Evolutionary conservation across 495 filamentous ascomycete genomes (phyloP).

Genomic region (Tuber aestivum): DNA sequence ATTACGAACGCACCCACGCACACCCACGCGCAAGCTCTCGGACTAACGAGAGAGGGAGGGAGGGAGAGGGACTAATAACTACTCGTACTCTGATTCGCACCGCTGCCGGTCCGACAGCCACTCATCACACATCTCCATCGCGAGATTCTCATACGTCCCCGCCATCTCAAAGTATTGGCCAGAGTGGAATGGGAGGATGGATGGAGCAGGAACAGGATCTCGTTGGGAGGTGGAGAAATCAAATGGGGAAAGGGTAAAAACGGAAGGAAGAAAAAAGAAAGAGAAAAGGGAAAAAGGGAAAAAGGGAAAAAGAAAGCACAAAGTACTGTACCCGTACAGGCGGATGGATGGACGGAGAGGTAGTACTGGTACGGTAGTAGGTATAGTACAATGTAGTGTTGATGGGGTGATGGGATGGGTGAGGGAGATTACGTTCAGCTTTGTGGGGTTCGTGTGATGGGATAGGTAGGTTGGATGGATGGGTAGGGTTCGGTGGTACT

Average conservation of each 20-base stretch:
- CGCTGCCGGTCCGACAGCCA: no score
- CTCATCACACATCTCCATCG: constrained; percentile 1
- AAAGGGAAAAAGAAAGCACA: not conserved
- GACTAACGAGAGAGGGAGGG: no score
- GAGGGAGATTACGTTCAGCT: not conserved
- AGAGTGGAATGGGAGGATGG: not conserved
- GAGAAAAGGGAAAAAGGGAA: not conserved
- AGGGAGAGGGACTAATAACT: no score
- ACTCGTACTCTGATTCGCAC: no score
- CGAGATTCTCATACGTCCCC: not conserved
- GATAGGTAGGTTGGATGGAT: not conserved
- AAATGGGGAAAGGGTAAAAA: not conserved
- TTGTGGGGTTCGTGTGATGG: not conserved
- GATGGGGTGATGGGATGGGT: not conserved
- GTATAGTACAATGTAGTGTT: not conserved
- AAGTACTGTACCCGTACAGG: no score
- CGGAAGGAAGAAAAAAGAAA: not conserved
- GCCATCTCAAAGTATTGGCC: not conserved
- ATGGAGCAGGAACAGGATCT: not conserved
- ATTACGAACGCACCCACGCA: no score
- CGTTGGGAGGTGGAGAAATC: not conserved
- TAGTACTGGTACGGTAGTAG: not conserved
- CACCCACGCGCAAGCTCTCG: not conserved
- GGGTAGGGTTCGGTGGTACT: not conserved
- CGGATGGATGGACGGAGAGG: not conserved